These are phyloP conservation scores for Plantago rigida DNA, from an alignment of 305 asterid species.

Conservation along the genomic window DNA sequence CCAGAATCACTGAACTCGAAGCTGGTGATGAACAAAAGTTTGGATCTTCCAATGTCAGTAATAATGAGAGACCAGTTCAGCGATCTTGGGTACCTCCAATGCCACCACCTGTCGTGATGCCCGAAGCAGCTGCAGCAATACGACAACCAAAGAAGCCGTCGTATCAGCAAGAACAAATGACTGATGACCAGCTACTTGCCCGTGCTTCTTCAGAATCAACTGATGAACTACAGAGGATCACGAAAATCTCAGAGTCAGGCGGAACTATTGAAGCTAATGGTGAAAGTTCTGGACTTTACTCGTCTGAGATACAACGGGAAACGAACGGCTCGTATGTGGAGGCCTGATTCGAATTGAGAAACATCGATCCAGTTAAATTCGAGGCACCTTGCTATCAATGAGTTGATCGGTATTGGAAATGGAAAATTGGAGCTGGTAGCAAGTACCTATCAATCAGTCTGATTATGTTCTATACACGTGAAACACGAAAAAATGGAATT, in stretches of 20 bases:
- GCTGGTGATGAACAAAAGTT: constrained; percentile 35
- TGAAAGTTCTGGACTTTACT: constrained; percentile 30
- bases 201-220: constrained; percentile 38
- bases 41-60: constrained; percentile 31
- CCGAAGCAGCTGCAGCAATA: constrained; percentile 88
- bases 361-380: constrained; percentile 6
- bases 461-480: constrained; percentile 6
- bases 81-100: constrained; percentile 92
- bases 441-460: neutral
- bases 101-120: constrained; percentile 85
- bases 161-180: constrained; percentile 41
- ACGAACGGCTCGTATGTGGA: constrained; percentile 40
- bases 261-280: constrained; percentile 42
- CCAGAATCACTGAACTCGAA: constrained; percentile 58
- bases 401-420: constrained; percentile 8
- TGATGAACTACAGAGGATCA: constrained; percentile 63
- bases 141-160: constrained; percentile 73
- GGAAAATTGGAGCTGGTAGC: constrained; percentile 9
- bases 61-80: constrained; percentile 39
- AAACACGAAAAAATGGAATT: constrained; percentile 1
- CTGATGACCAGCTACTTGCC: constrained; percentile 54
- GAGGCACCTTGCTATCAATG: neutral
- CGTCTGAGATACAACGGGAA: constrained; percentile 39
- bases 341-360: constrained; percentile 20
- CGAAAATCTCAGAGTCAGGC: constrained; percentile 68